A percentile compares a stretch with the other conserved stretches of the same genome.
These are phyloP conservation scores for Starmerella gropengiesseri DNA, from an alignment of 805 yeast genomes.

Conservation along the genomic window DNA sequence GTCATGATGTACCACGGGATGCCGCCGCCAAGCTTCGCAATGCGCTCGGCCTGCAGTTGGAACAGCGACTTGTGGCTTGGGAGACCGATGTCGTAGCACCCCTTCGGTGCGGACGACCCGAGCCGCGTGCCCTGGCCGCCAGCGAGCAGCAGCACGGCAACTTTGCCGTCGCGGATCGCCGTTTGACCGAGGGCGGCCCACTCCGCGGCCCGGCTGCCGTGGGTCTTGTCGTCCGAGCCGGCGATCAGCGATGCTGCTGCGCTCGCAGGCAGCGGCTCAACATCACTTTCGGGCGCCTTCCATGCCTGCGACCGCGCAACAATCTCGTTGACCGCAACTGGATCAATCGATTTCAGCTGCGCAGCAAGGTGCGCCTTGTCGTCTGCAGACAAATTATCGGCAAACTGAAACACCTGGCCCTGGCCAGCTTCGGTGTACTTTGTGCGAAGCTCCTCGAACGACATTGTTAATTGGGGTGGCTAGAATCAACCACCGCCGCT, in stretches of 20 bases:
- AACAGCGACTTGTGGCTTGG: constrained; percentile 79
- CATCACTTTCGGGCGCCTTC: constrained; percentile 18
- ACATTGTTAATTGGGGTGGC: constrained; percentile 4
- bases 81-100: constrained; percentile 78
- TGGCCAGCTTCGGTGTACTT: constrained; percentile 31
- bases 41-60: constrained; percentile 86
- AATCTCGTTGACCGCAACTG: constrained; percentile 27
- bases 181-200: constrained; percentile 51
- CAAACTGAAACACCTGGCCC: constrained; percentile 34
- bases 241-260: constrained; percentile 28
- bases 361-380: constrained; percentile 25
- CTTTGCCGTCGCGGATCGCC: constrained; percentile 60
- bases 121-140: constrained; percentile 98
- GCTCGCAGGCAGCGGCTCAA: constrained; percentile 27
- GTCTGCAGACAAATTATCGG: constrained; percentile 26
- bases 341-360: constrained; percentile 33
- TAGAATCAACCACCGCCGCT: too few relatives aligned
- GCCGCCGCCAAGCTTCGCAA: constrained; percentile 38
- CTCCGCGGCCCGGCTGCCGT: constrained; percentile 26
- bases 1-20: constrained; percentile 94
- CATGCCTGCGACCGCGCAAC: constrained; percentile 21
- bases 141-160: constrained; percentile 86
- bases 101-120: constrained; percentile 86
- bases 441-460: constrained; percentile 10
- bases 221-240: constrained; percentile 3